phyloP scores from a whole-genome alignment of 2,329 filamentous ascomycete genomes.

The Botryotinia narcissicola region DNA sequence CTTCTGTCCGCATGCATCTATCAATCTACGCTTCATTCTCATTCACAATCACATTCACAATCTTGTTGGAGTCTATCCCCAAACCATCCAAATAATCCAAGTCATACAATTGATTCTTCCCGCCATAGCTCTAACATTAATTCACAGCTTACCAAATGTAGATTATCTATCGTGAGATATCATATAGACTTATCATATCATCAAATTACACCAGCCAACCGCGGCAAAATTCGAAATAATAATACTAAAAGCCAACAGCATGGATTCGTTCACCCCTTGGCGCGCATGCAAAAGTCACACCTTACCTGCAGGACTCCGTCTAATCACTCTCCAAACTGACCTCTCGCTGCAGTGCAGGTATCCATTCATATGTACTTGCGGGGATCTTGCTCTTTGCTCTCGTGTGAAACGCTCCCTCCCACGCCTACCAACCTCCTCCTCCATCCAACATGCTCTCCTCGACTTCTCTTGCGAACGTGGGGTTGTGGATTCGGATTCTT shows the following conservation, averaged over 20 bases:
- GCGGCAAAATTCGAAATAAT: slow-evolving; percentile 13
- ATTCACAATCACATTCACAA: neutral
- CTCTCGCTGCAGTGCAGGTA: neutral
- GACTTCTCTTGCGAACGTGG: neutral
- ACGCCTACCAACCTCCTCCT: neutral
- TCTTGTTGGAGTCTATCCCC: neutral
- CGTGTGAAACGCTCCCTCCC: slow-evolving; percentile 3
- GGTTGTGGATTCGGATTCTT: neutral
- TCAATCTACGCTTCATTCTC: neutral
- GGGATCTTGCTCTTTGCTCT: neutral
- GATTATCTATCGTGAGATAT: neutral
- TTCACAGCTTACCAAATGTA: neutral
- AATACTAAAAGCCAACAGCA: neutral
- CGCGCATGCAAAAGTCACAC: neutral
- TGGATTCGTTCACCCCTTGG: slow-evolving; percentile 3
- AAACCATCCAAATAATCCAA: neutral
- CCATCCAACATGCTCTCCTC: neutral
- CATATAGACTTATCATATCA: neutral
- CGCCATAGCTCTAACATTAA: neutral
- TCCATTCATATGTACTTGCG: neutral
- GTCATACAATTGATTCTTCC: neutral
- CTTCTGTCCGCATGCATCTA: neutral
- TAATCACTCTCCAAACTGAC: neutral
- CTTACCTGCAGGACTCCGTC: neutral
- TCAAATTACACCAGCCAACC: neutral